Percentiles rank a stretch among this genome's conserved stretches.
phyloP scores from a whole-genome alignment of 1,284 basidiomycete genomes.

The Sporisorium sorghi region DNA sequence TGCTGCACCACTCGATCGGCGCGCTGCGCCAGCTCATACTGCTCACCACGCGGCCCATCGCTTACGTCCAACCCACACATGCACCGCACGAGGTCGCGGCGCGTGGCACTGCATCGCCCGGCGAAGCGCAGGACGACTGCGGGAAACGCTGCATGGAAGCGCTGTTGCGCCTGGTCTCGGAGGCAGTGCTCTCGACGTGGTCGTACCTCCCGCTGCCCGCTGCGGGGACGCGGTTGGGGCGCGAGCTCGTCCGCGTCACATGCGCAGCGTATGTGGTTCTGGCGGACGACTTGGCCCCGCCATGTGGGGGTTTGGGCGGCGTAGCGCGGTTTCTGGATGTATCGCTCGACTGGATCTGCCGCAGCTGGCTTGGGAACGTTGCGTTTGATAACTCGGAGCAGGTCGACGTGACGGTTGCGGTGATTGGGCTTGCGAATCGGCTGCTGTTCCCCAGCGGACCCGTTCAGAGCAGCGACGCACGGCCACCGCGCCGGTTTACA shows the following conservation, averaged over 20 bases:
- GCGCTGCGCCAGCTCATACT: constrained; percentile 35
- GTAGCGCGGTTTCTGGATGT: constrained; percentile 30
- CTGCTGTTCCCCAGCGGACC: constrained; percentile 5
- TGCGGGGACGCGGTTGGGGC: constrained; percentile 10
- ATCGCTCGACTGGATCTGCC: constrained; percentile 29
- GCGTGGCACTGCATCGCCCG: too few relatives aligned
- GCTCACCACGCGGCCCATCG: constrained; percentile 31
- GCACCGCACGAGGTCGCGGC: too few relatives aligned
- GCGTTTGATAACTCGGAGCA: constrained; percentile 22
- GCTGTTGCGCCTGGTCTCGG: constrained; percentile 21
- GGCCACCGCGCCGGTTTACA: neutral
- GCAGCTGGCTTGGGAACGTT: constrained; percentile 19
- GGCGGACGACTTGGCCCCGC: constrained; percentile 12
- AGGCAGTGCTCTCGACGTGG: constrained; percentile 38
- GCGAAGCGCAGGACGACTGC: constrained; percentile 12
- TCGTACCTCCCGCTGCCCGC: constrained; percentile 42
- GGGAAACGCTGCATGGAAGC: constrained; percentile 29
- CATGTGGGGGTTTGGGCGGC: neutral
- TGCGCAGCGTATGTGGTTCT: constrained; percentile 17
- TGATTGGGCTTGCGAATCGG: constrained; percentile 6
- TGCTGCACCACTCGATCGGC: constrained; percentile 20
- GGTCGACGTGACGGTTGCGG: neutral
- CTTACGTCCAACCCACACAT: too few relatives aligned
- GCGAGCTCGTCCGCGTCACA: constrained; percentile 20
- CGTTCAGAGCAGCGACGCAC: too few relatives aligned